A percentile compares a stretch with the other conserved stretches of the same genome.
These are phyloP conservation scores for Asterochloris sp. DNA, from an alignment of 139 green algal species.

Conservation along the genomic window DNA sequence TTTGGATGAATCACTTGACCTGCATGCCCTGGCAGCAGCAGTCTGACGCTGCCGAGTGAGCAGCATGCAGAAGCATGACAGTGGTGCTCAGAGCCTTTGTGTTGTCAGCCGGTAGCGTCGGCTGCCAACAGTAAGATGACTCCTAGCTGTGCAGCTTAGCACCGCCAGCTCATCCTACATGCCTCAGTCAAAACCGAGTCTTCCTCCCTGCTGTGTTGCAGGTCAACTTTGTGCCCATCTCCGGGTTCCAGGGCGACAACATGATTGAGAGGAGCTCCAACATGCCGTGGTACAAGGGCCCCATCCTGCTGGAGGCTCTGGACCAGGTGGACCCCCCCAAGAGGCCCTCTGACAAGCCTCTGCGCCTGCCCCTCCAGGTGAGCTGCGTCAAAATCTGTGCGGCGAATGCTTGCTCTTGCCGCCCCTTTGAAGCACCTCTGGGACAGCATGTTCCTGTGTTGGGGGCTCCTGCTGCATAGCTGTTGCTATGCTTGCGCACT, in stretches of 20 bases:
- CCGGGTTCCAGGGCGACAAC: slow-evolving; percentile 99
- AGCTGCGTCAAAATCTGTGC: background rate
- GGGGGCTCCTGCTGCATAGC: background rate
- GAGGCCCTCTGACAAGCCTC: slow-evolving; percentile 76
- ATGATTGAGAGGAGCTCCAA: slow-evolving; percentile 94
- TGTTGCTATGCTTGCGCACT: background rate
- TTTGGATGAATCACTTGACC: background rate
- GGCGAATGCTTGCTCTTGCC: background rate
- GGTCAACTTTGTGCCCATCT: slow-evolving; percentile 97
- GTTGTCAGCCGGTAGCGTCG: too few relatives aligned
- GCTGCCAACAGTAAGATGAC: background rate
- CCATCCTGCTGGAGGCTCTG: slow-evolving; percentile 86
- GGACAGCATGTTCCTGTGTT: background rate
- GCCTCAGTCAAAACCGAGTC: background rate
- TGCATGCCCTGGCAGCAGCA: background rate
- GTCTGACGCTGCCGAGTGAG: background rate
- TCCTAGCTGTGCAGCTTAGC: background rate
- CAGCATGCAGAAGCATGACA: too few relatives aligned
- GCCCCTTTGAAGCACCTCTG: background rate
- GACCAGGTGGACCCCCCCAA: slow-evolving; percentile 85
- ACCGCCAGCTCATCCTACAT: background rate
- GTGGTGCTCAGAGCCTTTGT: too few relatives aligned
- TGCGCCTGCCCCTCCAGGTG: slow-evolving; percentile 86
- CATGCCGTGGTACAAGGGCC: slow-evolving; percentile 92
- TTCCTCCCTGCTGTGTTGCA: background rate